Base-by-base conservation (phyloP, 345 rosid genomes). In the Ricinus communis region DNA sequence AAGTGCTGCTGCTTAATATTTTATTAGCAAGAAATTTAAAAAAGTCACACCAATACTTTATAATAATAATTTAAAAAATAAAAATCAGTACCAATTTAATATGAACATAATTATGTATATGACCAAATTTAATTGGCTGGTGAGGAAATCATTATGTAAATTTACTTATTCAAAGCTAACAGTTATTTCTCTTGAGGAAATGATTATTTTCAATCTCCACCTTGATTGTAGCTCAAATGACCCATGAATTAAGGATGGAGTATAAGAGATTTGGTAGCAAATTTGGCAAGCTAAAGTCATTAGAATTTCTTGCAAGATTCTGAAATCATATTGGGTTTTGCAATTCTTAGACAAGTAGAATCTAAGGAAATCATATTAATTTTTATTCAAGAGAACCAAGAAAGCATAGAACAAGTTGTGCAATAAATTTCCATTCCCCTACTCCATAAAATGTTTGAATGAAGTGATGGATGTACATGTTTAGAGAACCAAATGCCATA, bases 341-440 rank as follows among this genome's bases (percentile, higher is more conserved):
- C 51, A 36, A n/a, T 69, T 63, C 62, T 36, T 55, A 47, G 74
- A 69, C 77, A 43, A n/a, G 22, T 19, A 28, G 66, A 76, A 76
- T 70, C 77, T 47, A 53, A 68, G 64, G 64, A 58, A 50, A 68
- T 77, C 77, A 52, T 51, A 24, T 36, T 62, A 38, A 59, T 51
- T 57, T 45, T 47, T 31, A 10, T 13, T 18, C 60, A 60, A 16
- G 38, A 8, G 66, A 61, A 60, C 21, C 66, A 33, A 8, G 0
- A 33, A 43, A 55, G 21, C 47, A 18, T 36, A 1, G 15, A 31
- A 49, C 18, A 1, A 33, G 38, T 53, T 12, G 11, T 31, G n/a
- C 22, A 19, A 50, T 50, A 16, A 5, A 50, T 3, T 50, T 19
- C 22, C 22, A 4, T 50, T 50, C 1, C 7, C 18, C 38, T 50